Evolutionary conservation across 805 yeast species (phyloP), one percentile per base, ranked within the genome.

Genomic region (Kuraishia hungarica): DNA sequence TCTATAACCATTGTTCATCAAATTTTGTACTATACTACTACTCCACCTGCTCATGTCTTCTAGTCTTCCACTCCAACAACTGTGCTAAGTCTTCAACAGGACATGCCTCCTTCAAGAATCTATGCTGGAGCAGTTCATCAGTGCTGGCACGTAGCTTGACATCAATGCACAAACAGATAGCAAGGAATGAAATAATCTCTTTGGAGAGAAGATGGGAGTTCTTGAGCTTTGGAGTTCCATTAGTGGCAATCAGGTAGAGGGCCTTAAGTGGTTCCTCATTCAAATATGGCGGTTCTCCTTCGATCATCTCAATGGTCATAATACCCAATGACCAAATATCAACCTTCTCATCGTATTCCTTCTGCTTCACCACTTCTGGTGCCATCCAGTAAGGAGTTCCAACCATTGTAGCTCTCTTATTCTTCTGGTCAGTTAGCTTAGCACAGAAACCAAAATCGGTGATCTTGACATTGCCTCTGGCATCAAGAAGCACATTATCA

Each of bases 361-460:
- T 85, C 63, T 85, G 89, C 61, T 82, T 83, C 47, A 87, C 91
- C 50, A 87, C 91, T 68, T 87, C 94, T 1, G 94, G 94, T 0
- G 94, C 94, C 94, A 87, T 87, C 94, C 94, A 87, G 69, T 87
- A 87, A 10, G 94, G 93, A 1, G 94, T 87, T 6, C 94, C 94
- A 3, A 87, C 94, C 93, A 87, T 86, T 2, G 94, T 87, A 29
- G 90, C 88, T 57, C 94, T 77, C 71, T 87, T 87, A 57, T 81
- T 77, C 53, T 86, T 76, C 64, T 82, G 82, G 61, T 84, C 91
- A 21, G 87, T 87, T 59, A 87, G 78, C 65, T 87, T 86, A 19
- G 94, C 94, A 70, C 89, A 89, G 62, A 87, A 88, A 0, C 86
- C 75, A 60, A 71, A 71, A 72, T 94, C 99, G 0, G 99, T 94